phyloP scores from a whole-genome alignment of 495 filamentous ascomycete genomes.

The Podospora fimiseda region DNA sequence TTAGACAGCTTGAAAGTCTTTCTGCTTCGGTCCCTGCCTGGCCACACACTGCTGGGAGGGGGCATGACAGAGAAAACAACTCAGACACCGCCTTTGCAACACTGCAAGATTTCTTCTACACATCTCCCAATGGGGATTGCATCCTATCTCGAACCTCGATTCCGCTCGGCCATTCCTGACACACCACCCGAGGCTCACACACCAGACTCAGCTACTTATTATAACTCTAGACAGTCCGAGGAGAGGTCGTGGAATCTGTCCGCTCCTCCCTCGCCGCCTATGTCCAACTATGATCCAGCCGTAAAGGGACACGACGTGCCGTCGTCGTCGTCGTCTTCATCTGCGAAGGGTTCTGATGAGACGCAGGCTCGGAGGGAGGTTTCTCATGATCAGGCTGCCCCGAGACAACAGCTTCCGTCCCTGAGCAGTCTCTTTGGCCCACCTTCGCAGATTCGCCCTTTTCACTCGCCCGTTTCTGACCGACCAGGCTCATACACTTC shows the following conservation, averaged over 20 bases:
- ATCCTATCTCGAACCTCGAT: slow-evolving; percentile 38
- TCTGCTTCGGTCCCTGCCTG: neutral
- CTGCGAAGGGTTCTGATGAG: slow-evolving; percentile 30
- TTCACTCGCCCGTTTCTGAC: slow-evolving; percentile 41
- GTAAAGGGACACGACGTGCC: slow-evolving; percentile 38
- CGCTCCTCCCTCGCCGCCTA: slow-evolving; percentile 40
- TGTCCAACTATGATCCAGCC: slow-evolving; percentile 47
- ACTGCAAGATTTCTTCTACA: slow-evolving; percentile 12
- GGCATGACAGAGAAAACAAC: slow-evolving; percentile 17
- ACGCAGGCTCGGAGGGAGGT: slow-evolving; percentile 28
- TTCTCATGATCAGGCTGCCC: slow-evolving; percentile 16
- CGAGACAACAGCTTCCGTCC: slow-evolving; percentile 45
- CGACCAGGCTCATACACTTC: slow-evolving; percentile 34
- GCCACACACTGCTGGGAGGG: slow-evolving; percentile 9
- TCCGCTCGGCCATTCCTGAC: slow-evolving; percentile 35
- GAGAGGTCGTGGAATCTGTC: slow-evolving; percentile 33
- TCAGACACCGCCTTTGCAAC: slow-evolving; percentile 9
- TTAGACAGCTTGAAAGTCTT: neutral
- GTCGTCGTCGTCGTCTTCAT: slow-evolving; percentile 14
- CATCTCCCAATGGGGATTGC: slow-evolving; percentile 45
- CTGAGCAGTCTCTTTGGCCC: slow-evolving; percentile 49
- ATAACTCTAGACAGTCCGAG: slow-evolving; percentile 29
- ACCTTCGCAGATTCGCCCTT: slow-evolving; percentile 31
- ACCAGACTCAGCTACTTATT: slow-evolving; percentile 35
- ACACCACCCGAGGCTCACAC: slow-evolving; percentile 41